Evolutionary conservation across 2,329 filamentous ascomycete genomes (phyloP).

Genomic region (Colletotrichum sp.): DNA sequence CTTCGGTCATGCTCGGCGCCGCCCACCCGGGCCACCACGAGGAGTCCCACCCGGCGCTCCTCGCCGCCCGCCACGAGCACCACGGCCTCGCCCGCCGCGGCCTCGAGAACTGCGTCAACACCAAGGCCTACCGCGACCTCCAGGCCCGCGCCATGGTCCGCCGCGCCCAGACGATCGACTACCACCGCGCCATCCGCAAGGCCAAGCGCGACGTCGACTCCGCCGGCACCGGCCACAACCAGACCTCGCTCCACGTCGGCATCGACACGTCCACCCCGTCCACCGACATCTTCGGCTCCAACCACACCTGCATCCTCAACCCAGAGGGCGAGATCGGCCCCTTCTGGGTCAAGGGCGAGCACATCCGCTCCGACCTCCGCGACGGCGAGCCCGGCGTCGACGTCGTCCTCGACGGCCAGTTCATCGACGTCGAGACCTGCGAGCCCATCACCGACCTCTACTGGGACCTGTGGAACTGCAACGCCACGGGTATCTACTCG

Average conservation of each 20-base stretch:
- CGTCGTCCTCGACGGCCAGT: constrained; percentile 12
- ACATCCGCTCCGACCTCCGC: constrained; percentile 13
- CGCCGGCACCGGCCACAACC: not conserved
- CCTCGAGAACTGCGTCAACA: not conserved
- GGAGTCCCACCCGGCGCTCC: not conserved
- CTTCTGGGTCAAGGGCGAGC: constrained; percentile 38
- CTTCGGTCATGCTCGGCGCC: not conserved
- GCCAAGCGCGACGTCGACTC: constrained; percentile 5
- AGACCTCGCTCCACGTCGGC: not conserved
- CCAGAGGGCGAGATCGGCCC: constrained; percentile 53
- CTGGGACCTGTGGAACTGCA: constrained; percentile 28
- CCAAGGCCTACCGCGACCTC: not conserved
- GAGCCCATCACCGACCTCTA: constrained; percentile 17
- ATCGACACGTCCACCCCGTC: not conserved
- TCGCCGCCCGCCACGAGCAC: not conserved
- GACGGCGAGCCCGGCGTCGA: constrained; percentile 6
- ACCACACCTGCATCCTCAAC: constrained; percentile 47
- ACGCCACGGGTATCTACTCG: constrained; percentile 46
- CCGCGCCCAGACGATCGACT: not conserved
- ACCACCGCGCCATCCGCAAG: constrained; percentile 5
- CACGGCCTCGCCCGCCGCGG: constrained; percentile 9
- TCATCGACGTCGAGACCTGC: constrained; percentile 17
- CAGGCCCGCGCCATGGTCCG: constrained; percentile 4
- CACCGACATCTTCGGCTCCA: constrained; percentile 35
- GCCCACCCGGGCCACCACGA: constrained; percentile 8